Evolutionary conservation across 192 early-diverging fungal species (phyloP), one percentile per base, ranked within the genome.

Genomic region (Coemansia sp.): DNA sequence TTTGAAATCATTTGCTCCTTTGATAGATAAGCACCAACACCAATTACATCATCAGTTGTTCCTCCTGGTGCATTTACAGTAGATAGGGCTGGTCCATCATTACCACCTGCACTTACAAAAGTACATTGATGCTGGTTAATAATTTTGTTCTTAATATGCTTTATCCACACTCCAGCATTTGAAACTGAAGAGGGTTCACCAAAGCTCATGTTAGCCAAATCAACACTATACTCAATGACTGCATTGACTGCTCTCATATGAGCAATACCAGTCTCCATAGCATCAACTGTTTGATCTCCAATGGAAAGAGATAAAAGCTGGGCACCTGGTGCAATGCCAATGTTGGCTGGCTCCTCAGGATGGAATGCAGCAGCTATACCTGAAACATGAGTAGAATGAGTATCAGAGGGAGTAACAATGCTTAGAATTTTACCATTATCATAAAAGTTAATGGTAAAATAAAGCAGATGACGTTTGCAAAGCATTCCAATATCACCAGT

Each of bases 351-450:
- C 49, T 94, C 90, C 7, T 95, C 90, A 5, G 94, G 92, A 67
- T 91, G 89, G 79, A 94, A 75, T 12, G 94, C 94, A 2, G 93
- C 93, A 16, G 92, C 81, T 66, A 99, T 98, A 16, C 90, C 92
- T 31, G 96, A 93, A 42, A 99, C 97, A 66, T 99, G 97, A 5
- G 92, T 98, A n/a, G 91, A 90, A 68, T 99, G 97, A 31, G 85
- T 72, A 12, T 92, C 91, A 51, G 86, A 85, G 38, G 86, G 69
- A 30, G 89, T 91, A 30, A 96, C 96, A 67, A 97, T 93, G 71
- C 88, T 90, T 32, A 92, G 80, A 36, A 85, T 75, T 55, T 87
- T 76, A 0, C 89, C 94, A 38, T 88, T 80, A 65, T 96, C 93
- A 74, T 95, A 97, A 57, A 99, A 91, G 83, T 96, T 97, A 63